Evolutionary conservation across 768 basidiomycete genomes (phyloP).

Genomic region (Leccinum truebloodii): DNA sequence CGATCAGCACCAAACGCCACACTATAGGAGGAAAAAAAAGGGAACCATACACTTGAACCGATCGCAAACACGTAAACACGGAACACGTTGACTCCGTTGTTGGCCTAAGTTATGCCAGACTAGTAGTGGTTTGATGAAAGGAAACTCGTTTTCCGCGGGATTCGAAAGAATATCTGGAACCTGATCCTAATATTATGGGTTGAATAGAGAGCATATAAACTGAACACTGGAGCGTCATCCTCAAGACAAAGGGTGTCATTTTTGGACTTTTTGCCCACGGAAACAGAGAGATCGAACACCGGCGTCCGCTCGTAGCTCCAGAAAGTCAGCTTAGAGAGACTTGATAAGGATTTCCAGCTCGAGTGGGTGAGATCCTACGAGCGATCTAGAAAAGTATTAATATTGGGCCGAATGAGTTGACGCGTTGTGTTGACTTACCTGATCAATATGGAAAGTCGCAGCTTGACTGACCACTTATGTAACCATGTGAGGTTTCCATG

Average conservation of each 20-base stretch:
- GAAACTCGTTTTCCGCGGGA: background rate
- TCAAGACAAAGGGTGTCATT: background rate
- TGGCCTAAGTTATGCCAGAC: background rate
- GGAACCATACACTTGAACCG: background rate
- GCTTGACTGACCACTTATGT: no score
- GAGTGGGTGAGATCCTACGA: background rate
- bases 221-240: background rate
- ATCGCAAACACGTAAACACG: background rate
- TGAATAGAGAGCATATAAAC: background rate
- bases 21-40: conserved; percentile 4
- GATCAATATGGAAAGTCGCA: no score
- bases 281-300: background rate
- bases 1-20: conserved; percentile 4
- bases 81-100: background rate
- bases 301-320: background rate
- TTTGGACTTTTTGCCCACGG: background rate
- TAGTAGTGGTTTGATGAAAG: background rate
- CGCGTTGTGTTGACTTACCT: no score
- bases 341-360: background rate
- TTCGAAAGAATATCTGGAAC: background rate
- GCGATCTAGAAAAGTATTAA: background rate
- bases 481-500: no score
- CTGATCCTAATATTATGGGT: background rate
- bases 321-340: background rate
- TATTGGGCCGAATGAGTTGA: no score